Conservation (phyloP, 2,329 filamentous ascomycete species). For the Aureobasidium sp. region DNA sequence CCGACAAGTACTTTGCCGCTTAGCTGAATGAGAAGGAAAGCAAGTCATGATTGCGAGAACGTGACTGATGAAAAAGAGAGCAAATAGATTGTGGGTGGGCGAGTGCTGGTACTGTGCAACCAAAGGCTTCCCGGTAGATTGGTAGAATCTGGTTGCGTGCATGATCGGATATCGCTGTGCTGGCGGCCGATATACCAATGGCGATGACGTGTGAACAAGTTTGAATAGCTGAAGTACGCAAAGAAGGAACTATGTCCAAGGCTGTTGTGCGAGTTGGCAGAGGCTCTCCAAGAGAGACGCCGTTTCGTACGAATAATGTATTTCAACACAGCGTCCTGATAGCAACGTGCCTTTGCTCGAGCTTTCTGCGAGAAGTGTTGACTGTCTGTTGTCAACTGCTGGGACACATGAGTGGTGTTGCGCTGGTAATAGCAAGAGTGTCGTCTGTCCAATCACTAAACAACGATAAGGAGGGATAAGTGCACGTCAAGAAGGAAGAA, state of each 20-base stretch:
- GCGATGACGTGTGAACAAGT: neutral
- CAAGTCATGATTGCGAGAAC: neutral
- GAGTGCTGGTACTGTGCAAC: neutral
- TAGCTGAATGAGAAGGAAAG: neutral
- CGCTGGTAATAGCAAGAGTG: too few species aligned
- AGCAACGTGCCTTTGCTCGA: too few species aligned
- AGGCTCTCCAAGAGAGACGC: too few species aligned
- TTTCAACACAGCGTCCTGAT: too few species aligned
- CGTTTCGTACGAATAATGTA: too few species aligned
- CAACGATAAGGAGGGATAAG: neutral
- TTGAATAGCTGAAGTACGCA: too few species aligned
- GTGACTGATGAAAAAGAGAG: neutral
- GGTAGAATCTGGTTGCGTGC: conserved; percentile 1
- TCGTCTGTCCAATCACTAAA: neutral
- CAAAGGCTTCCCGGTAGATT: neutral
- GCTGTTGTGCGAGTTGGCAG: too few species aligned
- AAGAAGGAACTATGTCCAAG: too few species aligned
- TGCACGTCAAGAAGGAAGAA: neutral
- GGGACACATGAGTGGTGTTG: neutral
- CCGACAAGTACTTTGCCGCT: neutral
- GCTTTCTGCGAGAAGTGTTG: neutral
- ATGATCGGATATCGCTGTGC: conserved; percentile 1
- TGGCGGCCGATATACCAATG: conserved; percentile 1
- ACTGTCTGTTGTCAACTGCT: neutral
- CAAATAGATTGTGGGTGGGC: neutral